These are phyloP conservation scores for Mollisia scopiformis DNA, from an alignment of 2,329 filamentous ascomycete species.

Conservation along the genomic window DNA sequence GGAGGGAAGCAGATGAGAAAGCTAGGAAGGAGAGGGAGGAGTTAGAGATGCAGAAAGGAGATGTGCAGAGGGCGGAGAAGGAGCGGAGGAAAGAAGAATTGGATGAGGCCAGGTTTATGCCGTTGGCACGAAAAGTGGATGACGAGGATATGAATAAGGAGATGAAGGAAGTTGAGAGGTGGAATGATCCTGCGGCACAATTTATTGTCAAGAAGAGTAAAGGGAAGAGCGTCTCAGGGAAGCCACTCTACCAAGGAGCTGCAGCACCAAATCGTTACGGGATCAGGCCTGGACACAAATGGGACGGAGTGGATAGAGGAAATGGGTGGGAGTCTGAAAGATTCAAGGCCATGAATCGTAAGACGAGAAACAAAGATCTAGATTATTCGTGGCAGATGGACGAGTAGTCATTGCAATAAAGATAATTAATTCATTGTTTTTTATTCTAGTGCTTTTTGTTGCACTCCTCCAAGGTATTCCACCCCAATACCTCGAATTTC, in stretches of 20 bases:
- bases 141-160: slow-evolving; percentile 86
- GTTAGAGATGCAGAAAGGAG: slow-evolving; percentile 75
- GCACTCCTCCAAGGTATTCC: background rate
- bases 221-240: slow-evolving; percentile 29
- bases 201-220: slow-evolving; percentile 61
- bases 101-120: slow-evolving; percentile 81
- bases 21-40: slow-evolving; percentile 66
- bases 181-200: slow-evolving; percentile 91
- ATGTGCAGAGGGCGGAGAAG: slow-evolving; percentile 77
- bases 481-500: background rate
- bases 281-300: slow-evolving; percentile 88
- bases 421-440: background rate
- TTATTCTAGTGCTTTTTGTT: background rate
- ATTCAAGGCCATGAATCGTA: slow-evolving; percentile 84
- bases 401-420: slow-evolving; percentile 53
- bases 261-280: slow-evolving; percentile 91
- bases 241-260: slow-evolving; percentile 70
- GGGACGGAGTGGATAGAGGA: slow-evolving; percentile 94
- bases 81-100: slow-evolving; percentile 68
- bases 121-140: slow-evolving; percentile 77
- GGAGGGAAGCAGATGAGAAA: slow-evolving; percentile 76
- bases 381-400: slow-evolving; percentile 98
- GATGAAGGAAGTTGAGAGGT: slow-evolving; percentile 73
- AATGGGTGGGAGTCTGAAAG: slow-evolving; percentile 94
- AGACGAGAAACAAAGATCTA: slow-evolving; percentile 75